These are phyloP conservation scores for Epipyxis sp. DNA, from an alignment of 108 stramenopile genomes.

Conservation along the genomic window DNA sequence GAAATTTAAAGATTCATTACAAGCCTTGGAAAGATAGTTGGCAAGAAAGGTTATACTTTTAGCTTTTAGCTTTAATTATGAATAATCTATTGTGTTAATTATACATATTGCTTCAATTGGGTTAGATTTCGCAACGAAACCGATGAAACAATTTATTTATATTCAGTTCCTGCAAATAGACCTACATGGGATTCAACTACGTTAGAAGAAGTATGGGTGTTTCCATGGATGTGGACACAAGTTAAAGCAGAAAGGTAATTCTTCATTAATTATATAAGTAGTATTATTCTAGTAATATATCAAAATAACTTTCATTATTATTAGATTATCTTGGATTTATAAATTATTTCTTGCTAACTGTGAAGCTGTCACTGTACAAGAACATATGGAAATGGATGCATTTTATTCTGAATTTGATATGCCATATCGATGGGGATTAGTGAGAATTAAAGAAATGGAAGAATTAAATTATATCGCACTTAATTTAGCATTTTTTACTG, in stretches of 20 bases:
- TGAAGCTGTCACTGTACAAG: background rate
- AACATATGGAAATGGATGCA: background rate
- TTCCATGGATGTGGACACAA: background rate
- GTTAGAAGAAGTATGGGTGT: background rate
- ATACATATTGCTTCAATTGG: too few species aligned
- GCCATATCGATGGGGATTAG: background rate
- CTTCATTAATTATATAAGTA: too few species aligned
- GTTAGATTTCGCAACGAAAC: background rate
- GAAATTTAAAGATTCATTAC: background rate
- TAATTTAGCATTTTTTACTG: background rate
- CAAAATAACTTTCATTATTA: too few species aligned
- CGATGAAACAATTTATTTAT: background rate
- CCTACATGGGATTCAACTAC: background rate
- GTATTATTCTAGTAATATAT: too few species aligned
- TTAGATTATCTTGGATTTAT: background rate
- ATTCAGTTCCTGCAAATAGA: background rate
- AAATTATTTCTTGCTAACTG: background rate
- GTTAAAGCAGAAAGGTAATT: background rate
- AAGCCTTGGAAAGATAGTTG: slow-evolving; percentile 1
- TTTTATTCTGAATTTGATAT: background rate
- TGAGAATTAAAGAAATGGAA: background rate
- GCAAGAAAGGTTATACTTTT: too few species aligned
- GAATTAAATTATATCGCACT: background rate
- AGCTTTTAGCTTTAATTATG: too few species aligned
- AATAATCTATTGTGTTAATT: too few species aligned